These are phyloP conservation scores for Rhododendron simsii DNA, from an alignment of 148 eudicot genomes.

Conservation along the genomic window DNA sequence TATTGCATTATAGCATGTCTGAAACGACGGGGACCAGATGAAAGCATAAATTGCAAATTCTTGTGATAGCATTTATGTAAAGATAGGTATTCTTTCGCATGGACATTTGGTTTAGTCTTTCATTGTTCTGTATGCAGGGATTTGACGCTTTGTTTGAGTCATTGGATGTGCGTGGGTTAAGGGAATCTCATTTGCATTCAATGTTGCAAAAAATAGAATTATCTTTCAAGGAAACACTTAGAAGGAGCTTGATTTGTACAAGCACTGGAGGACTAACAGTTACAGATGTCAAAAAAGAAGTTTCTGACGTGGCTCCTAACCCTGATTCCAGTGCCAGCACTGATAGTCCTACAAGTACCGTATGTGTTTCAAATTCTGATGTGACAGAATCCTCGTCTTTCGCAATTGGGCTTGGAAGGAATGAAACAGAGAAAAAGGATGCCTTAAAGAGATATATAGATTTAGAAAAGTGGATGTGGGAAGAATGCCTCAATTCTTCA, in stretches of 20 bases:
- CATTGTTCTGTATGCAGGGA: conserved; percentile 37
- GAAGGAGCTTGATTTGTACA: conserved; percentile 25
- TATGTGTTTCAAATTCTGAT: conserved; percentile 28
- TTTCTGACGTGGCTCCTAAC: conserved; percentile 23
- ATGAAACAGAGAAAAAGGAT: conserved; percentile 38
- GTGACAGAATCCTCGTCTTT: conserved; percentile 45
- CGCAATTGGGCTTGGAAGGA: conserved; percentile 47
- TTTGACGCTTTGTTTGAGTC: conserved; percentile 71
- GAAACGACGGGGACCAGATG: neutral
- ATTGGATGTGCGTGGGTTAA: conserved; percentile 72
- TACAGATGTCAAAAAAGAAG: conserved; percentile 28
- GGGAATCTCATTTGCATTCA: conserved; percentile 72
- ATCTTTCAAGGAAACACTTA: conserved; percentile 53
- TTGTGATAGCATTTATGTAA: neutral
- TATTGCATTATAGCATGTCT: neutral
- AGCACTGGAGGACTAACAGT: conserved; percentile 13
- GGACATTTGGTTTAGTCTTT: neutral
- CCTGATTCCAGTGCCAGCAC: conserved; percentile 26
- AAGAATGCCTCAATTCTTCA: conserved; percentile 51
- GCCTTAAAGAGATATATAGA: conserved; percentile 45
- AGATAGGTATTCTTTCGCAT: neutral
- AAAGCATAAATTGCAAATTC: neutral
- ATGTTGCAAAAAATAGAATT: conserved; percentile 61
- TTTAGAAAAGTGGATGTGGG: conserved; percentile 79
- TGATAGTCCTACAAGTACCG: conserved; percentile 38